Evolutionary conservation across 192 early-diverging fungal genomes (phyloP).

Genomic region (Backusella tarrabulga): DNA sequence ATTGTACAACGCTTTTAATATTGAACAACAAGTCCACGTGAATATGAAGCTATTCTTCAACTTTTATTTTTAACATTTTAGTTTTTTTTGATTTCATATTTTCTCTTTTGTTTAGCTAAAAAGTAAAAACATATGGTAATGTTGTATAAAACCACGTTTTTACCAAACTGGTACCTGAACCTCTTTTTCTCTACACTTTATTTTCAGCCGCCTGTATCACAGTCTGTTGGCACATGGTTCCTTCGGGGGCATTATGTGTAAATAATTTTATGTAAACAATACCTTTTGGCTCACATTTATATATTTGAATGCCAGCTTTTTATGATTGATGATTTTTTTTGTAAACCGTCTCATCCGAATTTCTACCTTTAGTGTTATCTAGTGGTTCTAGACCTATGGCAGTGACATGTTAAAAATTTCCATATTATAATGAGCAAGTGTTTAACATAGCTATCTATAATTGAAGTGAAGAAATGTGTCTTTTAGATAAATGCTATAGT

Average conservation of each 20-base stretch:
- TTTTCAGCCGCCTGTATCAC: background rate
- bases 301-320: conserved; percentile 2
- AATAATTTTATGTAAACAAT: background rate
- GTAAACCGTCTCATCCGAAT: background rate
- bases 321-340: background rate
- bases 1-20: background rate
- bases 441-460: background rate
- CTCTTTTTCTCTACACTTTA: background rate
- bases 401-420: background rate
- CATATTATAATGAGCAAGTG: background rate
- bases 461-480: background rate
- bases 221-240: background rate
- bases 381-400: background rate
- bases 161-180: background rate
- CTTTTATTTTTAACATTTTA: background rate
- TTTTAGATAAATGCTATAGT: background rate
- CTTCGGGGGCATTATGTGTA: background rate
- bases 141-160: background rate
- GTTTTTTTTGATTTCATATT: background rate
- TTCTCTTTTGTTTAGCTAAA: background rate
- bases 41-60: background rate
- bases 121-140: background rate
- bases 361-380: background rate
- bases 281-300: background rate
- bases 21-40: background rate